Conservation (phyloP, 1,284 basidiomycete species). For the Ganoderma boninense region DNA sequence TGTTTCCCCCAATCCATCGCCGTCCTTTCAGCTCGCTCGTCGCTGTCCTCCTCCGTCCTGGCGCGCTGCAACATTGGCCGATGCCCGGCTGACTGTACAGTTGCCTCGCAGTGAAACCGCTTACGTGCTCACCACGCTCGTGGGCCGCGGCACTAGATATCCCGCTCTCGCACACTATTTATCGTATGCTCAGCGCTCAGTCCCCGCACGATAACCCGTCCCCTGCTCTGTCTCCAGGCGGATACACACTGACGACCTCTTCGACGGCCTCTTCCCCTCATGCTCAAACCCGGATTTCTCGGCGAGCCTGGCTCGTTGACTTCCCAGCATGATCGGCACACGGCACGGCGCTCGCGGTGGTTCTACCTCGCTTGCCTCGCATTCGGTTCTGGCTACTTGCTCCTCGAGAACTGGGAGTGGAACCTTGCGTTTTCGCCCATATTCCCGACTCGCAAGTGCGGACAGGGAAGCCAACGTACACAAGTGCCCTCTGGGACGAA, state of each 20-base stretch:
- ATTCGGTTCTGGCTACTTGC: slow-evolving; percentile 17
- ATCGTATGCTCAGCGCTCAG: not conserved
- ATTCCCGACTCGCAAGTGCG: not conserved
- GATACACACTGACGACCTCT: not conserved
- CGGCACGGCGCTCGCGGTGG: not conserved
- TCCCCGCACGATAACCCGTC: too few relatives aligned
- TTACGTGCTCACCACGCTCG: slow-evolving; percentile 3
- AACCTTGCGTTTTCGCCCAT: not conserved
- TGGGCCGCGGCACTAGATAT: not conserved
- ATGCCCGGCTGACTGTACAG: slow-evolving; percentile 2
- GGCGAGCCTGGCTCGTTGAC: slow-evolving; percentile 13
- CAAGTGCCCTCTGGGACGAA: slow-evolving; percentile 37
- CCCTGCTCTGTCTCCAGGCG: not conserved
- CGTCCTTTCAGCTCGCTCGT: not conserved
- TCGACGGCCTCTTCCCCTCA: slow-evolving; percentile 1
- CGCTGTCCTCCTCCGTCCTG: not conserved
- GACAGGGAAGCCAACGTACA: slow-evolving; percentile 22
- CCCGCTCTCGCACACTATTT: not conserved
- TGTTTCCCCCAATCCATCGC: not conserved
- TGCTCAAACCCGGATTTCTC: slow-evolving; percentile 30
- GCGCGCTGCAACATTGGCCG: not conserved
- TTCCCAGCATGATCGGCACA: slow-evolving; percentile 4
- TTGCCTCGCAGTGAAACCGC: not conserved
- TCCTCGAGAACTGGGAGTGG: slow-evolving; percentile 4
- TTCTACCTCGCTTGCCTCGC: slow-evolving; percentile 13